Conservation (phyloP, 2,329 filamentous ascomycete species). For the Alternaria triticimaculans region DNA sequence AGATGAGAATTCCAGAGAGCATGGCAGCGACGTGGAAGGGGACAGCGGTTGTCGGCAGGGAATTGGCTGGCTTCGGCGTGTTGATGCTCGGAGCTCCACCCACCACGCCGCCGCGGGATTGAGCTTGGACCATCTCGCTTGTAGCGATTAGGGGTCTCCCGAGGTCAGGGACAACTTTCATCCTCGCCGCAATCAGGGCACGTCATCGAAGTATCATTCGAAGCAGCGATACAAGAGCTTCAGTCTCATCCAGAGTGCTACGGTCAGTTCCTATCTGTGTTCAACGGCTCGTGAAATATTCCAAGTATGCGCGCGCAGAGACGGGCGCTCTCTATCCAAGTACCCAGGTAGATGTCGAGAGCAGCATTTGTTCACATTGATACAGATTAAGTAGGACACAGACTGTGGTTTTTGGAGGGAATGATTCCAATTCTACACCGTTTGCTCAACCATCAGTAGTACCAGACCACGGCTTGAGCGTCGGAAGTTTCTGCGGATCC, state of each 20-base stretch:
- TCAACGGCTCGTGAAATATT: neutral
- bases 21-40: constrained; percentile 57
- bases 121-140: constrained; percentile 13
- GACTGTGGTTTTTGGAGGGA: neutral
- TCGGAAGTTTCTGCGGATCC: neutral
- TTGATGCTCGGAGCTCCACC: constrained; percentile 16
- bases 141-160: neutral
- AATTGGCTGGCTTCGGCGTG: constrained; percentile 12
- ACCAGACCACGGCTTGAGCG: neutral
- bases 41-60: constrained; percentile 5
- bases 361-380: neutral
- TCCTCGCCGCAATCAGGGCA: neutral
- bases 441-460: neutral
- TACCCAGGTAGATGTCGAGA: neutral
- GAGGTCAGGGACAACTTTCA: neutral
- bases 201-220: neutral
- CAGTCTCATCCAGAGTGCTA: neutral
- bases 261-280: neutral
- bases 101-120: constrained; percentile 18
- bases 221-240: neutral
- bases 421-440: too few species aligned
- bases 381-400: neutral
- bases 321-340: neutral
- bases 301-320: neutral
- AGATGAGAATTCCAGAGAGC: constrained; percentile 96